Conservation (phyloP, 306 rosid genomes). For the Sophora flavescens region DNA sequence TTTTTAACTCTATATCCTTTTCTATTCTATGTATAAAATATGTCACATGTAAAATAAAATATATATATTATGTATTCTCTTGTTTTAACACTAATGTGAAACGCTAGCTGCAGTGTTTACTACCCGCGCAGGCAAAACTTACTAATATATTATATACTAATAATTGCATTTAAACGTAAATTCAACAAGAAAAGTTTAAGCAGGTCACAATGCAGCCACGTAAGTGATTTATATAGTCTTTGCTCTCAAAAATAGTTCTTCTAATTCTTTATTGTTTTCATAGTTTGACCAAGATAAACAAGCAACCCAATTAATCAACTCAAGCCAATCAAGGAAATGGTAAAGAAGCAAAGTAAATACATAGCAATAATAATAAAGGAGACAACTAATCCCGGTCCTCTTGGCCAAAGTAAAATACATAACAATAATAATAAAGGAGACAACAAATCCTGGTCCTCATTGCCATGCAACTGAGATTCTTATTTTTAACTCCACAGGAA, state of each 20-base stretch:
- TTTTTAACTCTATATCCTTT: no score
- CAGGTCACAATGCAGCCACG: neutral
- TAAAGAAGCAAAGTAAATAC: neutral
- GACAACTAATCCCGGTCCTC: no score
- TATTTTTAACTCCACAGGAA: conserved; percentile 50
- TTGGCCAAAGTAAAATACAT: no score
- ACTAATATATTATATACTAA: neutral
- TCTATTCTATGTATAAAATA: no score
- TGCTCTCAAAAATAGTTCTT: neutral
- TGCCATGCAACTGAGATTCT: conserved; percentile 39
- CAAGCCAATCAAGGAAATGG: neutral
- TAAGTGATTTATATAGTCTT: conserved; percentile 10
- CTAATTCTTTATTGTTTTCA: conserved; percentile 9
- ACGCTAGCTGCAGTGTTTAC: no score
- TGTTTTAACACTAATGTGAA: no score
- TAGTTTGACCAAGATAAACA: conserved; percentile 39
- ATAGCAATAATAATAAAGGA: neutral
- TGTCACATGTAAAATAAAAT: no score
- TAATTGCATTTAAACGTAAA: neutral
- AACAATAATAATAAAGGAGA: conserved; percentile 31
- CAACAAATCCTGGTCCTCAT: conserved; percentile 1
- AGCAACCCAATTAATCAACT: neutral
- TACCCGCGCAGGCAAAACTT: no score
- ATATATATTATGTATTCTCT: no score
- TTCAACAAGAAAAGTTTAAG: neutral